Evolutionary conservation across 2,329 filamentous ascomycete genomes (phyloP), one percentile per base, ranked within the genome.

Genomic region (Trichoderma gracile): DNA sequence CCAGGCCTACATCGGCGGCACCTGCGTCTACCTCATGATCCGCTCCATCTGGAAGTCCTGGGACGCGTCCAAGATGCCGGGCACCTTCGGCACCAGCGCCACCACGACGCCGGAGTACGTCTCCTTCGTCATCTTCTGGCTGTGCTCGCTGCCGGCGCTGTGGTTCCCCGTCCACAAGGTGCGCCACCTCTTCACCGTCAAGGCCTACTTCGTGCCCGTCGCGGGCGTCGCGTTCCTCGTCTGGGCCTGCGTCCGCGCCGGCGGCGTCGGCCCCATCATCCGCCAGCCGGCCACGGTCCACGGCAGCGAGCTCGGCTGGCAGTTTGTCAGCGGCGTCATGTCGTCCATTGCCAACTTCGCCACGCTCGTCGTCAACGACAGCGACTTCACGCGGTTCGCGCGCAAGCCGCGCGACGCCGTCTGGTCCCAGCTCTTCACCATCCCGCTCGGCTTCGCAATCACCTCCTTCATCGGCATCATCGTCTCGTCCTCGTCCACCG

Each of bases 81-180:
- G 94, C 71, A 82, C 83, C 8, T 91, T 95, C 65, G 78, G 86
- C 1, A 73, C 73, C 1, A 79, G 78, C 61, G 89, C 90, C 3
- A 93, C 92, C 1, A 87, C 83, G 21, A 96, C 91, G 0, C 85
- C 87, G 46, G 85, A 89, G 69, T 96, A 91, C 71, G 84, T 88
- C 50, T 91, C 89, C 14, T 97, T 96, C 78, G 89, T 96, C 79
- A 79, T 97, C 64, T 97, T 96, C 76, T 96, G 92, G 91, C 74
- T 92, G 2, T 80, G 84, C 67, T 93, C 90, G 1, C 81, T 96
- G 1, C 92, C 93, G 0, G 92, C 92, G 21, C 89, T 96, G 66
- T 96, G 90, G 88, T 93, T 95, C 69, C 92, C 92, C 0, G 92
- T 96, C 1, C 91, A 96, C 77, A 86, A 94, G 78, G 88, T 96